These are phyloP conservation scores for Cladophialophora yegresii DNA, from an alignment of 2,329 filamentous ascomycete species.

Conservation along the genomic window DNA sequence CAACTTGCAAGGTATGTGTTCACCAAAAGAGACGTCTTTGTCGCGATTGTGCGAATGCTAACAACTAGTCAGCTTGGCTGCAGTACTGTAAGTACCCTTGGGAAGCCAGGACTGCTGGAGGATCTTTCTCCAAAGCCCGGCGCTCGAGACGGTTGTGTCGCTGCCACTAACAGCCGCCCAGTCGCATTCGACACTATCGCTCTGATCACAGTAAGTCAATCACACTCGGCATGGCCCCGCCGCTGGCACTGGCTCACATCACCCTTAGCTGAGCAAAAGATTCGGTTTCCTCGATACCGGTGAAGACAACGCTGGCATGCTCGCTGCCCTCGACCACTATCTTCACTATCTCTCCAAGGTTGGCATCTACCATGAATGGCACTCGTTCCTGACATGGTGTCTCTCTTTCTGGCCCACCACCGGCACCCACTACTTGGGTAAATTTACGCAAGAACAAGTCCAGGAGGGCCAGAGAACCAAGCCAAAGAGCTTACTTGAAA, in stretches of 20 bases:
- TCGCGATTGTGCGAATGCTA: not conserved
- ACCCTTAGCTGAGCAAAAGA: constrained; percentile 39
- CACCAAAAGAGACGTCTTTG: not conserved
- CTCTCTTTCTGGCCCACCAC: constrained; percentile 38
- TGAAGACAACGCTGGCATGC: constrained; percentile 42
- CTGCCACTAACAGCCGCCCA: not conserved
- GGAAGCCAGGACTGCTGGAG: not conserved
- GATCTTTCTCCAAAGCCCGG: too few species aligned
- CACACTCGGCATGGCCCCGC: not conserved
- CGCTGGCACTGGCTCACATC: not conserved
- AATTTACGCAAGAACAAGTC: constrained; percentile 40
- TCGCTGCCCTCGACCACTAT: constrained; percentile 43
- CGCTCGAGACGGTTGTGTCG: not conserved
- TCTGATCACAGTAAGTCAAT: constrained; percentile 38
- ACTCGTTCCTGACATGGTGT: constrained; percentile 41
- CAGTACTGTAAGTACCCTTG: constrained; percentile 43
- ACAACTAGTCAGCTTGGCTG: constrained; percentile 39
- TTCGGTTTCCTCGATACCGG: constrained; percentile 43
- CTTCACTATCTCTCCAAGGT: constrained; percentile 46
- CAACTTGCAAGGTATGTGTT: constrained; percentile 21
- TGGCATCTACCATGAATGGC: constrained; percentile 48
- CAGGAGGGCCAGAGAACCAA: constrained; percentile 35
- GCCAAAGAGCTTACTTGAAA: constrained; percentile 26
- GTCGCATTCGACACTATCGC: constrained; percentile 43
- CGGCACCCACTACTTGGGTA: constrained; percentile 41